These are phyloP conservation scores for Acephala macrosclerotiorum DNA, from an alignment of 2,329 filamentous ascomycete genomes.

Conservation along the genomic window DNA sequence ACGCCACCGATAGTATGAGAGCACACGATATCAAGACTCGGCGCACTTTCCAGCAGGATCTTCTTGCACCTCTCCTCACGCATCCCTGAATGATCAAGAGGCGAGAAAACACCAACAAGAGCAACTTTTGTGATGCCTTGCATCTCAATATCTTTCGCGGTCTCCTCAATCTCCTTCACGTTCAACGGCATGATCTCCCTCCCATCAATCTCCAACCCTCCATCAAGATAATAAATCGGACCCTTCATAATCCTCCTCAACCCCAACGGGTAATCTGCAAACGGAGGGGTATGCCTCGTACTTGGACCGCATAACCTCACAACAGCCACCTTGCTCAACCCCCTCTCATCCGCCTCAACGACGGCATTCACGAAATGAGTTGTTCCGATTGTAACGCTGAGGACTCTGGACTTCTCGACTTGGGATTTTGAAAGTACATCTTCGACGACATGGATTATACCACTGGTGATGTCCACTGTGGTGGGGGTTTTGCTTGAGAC, in stretches of 20 bases:
- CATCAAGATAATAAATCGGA: slow-evolving; percentile 51
- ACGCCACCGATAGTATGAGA: slow-evolving; percentile 1
- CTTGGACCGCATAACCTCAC: slow-evolving; percentile 55
- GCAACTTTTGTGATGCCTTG: slow-evolving; percentile 45
- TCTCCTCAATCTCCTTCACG: slow-evolving; percentile 50
- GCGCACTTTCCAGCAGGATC: slow-evolving; percentile 43
- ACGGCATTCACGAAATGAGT: slow-evolving; percentile 55
- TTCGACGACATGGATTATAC: slow-evolving; percentile 51
- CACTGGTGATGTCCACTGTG: slow-evolving; percentile 53
- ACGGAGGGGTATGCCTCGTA: slow-evolving; percentile 53
- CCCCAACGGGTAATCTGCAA: slow-evolving; percentile 53
- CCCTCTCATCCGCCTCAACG: slow-evolving; percentile 51
- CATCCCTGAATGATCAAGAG: slow-evolving; percentile 58
- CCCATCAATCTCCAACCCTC: slow-evolving; percentile 57
- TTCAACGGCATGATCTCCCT: slow-evolving; percentile 48
- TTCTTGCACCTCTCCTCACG: slow-evolving; percentile 45
- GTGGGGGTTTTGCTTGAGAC: slow-evolving; percentile 55
- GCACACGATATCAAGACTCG: slow-evolving; percentile 54
- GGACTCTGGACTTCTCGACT: slow-evolving; percentile 47
- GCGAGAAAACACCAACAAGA: slow-evolving; percentile 63
- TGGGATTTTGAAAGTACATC: slow-evolving; percentile 48
- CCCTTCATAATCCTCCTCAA: slow-evolving; percentile 52
- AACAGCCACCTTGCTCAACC: slow-evolving; percentile 54
- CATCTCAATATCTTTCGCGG: slow-evolving; percentile 22
- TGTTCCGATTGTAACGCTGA: slow-evolving; percentile 53